Base-by-base conservation (phyloP, 2,329 filamentous ascomycete genomes). In the Nothophoma quercina region DNA sequence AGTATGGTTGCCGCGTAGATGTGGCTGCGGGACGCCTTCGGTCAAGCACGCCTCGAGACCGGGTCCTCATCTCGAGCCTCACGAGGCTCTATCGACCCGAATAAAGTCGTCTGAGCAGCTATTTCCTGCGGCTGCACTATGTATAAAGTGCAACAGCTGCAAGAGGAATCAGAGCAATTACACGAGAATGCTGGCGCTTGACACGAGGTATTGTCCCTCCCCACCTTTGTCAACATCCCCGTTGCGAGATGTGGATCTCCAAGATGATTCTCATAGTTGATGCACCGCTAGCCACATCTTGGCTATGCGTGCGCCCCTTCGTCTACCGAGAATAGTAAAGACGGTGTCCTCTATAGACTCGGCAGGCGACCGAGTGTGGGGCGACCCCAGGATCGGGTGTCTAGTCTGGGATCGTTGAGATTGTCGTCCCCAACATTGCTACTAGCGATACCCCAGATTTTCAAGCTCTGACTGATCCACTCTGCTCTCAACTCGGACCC, bases 361-460 rank as follows among this genome's bases (percentile, higher is more conserved):
- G 39, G 39, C 50, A 33, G 32, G 26, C 39, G 33, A 39, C 22
- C 28, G 50, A 48, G 26, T 33, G 26, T 48, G 43, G 50, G 32
- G 12, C 22, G 10, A 48, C 33, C n/a, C 12, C 28, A 23, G 42
- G 7, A 16, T 29, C 13, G 32, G 16, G n/a, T 9, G 13, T 43
- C 39, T 34, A 43, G 16, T 29, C 34, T 6, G 15, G 33, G 26
- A 25, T 33, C 21, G 30, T 19, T 30, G 15, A 25, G 33, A n/a
- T 15, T 16, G 21, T 38, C 22, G 16, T 43, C 43, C 19, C 18
- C 45, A 35, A 50, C 45, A 55, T 55, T 55, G 51, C 51, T 55
- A 55, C 39, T 41, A 41, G 51, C 30, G 9, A 30, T 55, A 45
- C 45, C 51, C 51, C 51, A 45, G 45, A 8, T 49, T 32, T 18